Conservation (phyloP, 345 rosid genomes). For the Brassica cretica region DNA sequence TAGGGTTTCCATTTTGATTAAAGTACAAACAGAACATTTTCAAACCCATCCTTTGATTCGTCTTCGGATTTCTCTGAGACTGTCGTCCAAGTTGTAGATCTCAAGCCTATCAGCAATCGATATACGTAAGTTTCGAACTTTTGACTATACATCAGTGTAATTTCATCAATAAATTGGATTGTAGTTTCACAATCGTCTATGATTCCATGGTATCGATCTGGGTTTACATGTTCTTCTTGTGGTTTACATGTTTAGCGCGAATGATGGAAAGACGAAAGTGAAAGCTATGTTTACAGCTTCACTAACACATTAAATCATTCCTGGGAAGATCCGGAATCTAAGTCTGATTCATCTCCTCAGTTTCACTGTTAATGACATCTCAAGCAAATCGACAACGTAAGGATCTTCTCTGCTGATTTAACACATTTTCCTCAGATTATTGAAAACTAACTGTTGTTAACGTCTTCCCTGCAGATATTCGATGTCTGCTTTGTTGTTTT, state of each 20-base stretch:
- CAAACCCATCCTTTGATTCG: conserved; percentile 64
- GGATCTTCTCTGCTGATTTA: too few relatives aligned
- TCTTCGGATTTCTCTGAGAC: conserved; percentile 51
- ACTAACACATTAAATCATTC: too few relatives aligned
- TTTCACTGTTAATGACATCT: too few relatives aligned
- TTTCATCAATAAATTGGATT: neutral
- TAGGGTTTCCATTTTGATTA: too few relatives aligned
- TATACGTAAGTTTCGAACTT: conserved; percentile 49
- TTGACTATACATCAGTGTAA: neutral
- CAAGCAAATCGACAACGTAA: too few relatives aligned
- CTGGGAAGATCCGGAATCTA: too few relatives aligned
- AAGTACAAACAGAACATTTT: neutral
- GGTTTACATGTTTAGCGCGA: conserved; percentile 64
- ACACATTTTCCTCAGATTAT: too few relatives aligned
- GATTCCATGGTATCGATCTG: conserved; percentile 6
- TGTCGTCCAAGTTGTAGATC: conserved; percentile 76
- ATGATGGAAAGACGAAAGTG: conserved; percentile 63
- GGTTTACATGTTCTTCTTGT: neutral
- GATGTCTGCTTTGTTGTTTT: too few relatives aligned
- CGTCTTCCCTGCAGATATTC: too few relatives aligned
- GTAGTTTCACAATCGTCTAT: neutral
- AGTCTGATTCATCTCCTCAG: too few relatives aligned
- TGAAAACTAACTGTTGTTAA: too few relatives aligned
- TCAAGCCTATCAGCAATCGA: conserved; percentile 62
- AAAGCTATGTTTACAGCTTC: too few relatives aligned